A percentile compares a stretch with the other conserved stretches of the same genome.
Evolutionary conservation across 1,284 basidiomycete species (phyloP).

Genomic region (Apiotrichum laibachii): DNA sequence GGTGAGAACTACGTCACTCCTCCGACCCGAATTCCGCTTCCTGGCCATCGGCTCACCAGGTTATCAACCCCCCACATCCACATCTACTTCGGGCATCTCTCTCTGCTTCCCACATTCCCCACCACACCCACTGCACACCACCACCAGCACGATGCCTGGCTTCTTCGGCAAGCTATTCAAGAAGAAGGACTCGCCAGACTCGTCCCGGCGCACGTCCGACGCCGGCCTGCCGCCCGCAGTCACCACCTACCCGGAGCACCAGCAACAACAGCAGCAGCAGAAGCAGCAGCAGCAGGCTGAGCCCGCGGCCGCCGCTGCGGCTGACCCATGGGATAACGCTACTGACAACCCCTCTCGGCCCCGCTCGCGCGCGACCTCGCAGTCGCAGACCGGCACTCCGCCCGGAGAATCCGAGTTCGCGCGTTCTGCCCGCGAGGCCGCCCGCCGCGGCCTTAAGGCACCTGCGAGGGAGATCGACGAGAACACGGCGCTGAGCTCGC

Average conservation of each 20-base stretch:
- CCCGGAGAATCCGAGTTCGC: conserved; percentile 10
- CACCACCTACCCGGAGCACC: background rate
- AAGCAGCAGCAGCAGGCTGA: background rate
- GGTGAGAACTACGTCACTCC: too few species aligned
- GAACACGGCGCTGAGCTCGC: conserved; percentile 46
- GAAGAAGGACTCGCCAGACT: background rate
- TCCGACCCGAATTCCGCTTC: too few species aligned
- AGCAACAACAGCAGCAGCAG: background rate
- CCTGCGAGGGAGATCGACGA: conserved; percentile 44
- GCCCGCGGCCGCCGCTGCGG: too few species aligned
- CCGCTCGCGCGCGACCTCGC: background rate
- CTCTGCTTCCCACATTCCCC: background rate
- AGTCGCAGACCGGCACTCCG: background rate
- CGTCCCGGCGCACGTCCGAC: background rate
- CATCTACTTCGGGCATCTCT: too few species aligned
- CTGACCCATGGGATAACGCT: too few species aligned
- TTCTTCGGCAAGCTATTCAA: conserved; percentile 9
- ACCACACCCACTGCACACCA: too few species aligned
- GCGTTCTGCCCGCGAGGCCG: conserved; percentile 14
- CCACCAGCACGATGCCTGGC: background rate
- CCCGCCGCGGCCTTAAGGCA: conserved; percentile 7
- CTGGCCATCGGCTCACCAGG: too few species aligned
- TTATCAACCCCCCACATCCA: too few species aligned
- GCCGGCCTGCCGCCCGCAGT: background rate
- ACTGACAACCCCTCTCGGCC: too few species aligned